phyloP scores from a whole-genome alignment of 2,329 filamentous ascomycete species.

The Phyllosticta citriasiana region DNA sequence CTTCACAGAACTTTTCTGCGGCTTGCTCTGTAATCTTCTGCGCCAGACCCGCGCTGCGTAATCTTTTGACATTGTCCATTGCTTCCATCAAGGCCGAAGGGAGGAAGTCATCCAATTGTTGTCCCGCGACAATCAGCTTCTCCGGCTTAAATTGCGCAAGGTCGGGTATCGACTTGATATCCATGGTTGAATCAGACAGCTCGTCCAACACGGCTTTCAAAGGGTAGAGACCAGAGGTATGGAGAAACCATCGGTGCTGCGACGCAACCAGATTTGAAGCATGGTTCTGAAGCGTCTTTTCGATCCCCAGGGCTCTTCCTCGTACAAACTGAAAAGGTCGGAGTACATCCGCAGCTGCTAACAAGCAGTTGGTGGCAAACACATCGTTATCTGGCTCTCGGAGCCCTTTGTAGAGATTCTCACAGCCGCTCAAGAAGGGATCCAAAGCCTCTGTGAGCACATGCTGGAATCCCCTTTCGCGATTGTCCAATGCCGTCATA shows the following conservation, averaged over 20 bases:
- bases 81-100: constrained; percentile 91
- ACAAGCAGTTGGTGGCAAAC: constrained; percentile 63
- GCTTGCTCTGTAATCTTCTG: constrained; percentile 73
- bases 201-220: constrained; percentile 50
- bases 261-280: constrained; percentile 50
- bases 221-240: constrained; percentile 60
- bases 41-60: constrained; percentile 63
- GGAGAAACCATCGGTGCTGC: constrained; percentile 64
- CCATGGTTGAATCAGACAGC: constrained; percentile 33
- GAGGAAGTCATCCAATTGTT: constrained; percentile 78
- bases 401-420: constrained; percentile 55
- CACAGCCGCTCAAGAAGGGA: constrained; percentile 70
- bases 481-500: constrained; percentile 44
- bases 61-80: constrained; percentile 63
- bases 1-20: constrained; percentile 70
- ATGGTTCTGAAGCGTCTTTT: constrained; percentile 46
- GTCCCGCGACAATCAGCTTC: constrained; percentile 57
- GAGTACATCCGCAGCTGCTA: constrained; percentile 48
- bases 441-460: constrained; percentile 73
- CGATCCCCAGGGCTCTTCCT: constrained; percentile 45
- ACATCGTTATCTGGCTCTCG: constrained; percentile 52
- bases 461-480: constrained; percentile 60
- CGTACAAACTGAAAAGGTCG: constrained; percentile 54
- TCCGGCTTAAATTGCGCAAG: constrained; percentile 50
- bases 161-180: constrained; percentile 45